Evolutionary conservation across 2,329 filamentous ascomycete genomes (phyloP).

Genomic region (Claviceps capensis): DNA sequence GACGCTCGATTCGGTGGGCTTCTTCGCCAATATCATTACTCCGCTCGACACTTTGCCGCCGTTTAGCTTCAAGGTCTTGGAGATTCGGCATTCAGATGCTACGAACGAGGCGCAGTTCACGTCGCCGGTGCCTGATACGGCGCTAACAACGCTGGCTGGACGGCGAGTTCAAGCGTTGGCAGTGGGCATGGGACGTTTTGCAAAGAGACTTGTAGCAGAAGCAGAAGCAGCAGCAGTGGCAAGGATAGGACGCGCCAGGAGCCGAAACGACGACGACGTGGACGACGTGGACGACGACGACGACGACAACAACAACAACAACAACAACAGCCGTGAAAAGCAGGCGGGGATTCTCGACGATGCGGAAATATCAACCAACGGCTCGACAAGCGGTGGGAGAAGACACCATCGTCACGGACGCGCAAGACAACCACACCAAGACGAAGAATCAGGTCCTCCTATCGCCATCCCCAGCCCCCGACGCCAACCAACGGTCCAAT

Average conservation of each 20-base stretch:
- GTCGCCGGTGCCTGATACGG: no score
- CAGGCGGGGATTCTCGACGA: not conserved
- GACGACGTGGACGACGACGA: no score
- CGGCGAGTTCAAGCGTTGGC: not conserved
- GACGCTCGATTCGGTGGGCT: slow-evolving; percentile 40
- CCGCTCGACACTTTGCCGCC: slow-evolving; percentile 34
- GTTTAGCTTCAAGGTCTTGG: slow-evolving; percentile 33
- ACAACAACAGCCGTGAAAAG: not conserved
- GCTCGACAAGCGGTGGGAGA: not conserved
- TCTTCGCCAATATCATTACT: slow-evolving; percentile 48
- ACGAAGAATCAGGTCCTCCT: slow-evolving; percentile 1
- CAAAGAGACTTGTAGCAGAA: not conserved
- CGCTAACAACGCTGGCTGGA: no score
- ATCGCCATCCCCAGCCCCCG: not conserved
- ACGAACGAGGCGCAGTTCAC: not conserved
- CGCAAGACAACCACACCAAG: not conserved
- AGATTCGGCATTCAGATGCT: slow-evolving; percentile 30
- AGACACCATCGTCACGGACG: not conserved
- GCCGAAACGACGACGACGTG: not conserved
- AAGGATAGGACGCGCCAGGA: not conserved
- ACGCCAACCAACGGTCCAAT: not conserved
- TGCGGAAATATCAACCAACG: not conserved
- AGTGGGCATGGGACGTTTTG: not conserved
- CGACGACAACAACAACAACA: no score
- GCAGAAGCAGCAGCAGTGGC: not conserved